phyloP scores from a whole-genome alignment of 2,329 filamentous ascomycete species.

The Metarhizium humberi region DNA sequence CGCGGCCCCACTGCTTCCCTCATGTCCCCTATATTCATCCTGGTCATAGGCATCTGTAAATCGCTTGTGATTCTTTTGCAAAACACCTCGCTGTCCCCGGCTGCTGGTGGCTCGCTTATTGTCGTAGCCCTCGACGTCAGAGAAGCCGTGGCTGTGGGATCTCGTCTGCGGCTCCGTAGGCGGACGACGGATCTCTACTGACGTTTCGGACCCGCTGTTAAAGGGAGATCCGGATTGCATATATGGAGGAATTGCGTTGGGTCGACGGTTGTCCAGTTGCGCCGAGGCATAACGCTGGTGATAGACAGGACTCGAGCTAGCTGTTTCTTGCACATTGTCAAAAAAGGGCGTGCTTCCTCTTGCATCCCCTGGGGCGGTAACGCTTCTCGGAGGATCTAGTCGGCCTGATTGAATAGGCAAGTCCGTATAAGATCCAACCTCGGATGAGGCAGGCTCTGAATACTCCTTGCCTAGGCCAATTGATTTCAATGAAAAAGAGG shows the following conservation, averaged over 20 bases:
- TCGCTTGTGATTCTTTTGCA: slow-evolving; percentile 80
- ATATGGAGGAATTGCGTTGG: slow-evolving; percentile 36
- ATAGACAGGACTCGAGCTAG: slow-evolving; percentile 26
- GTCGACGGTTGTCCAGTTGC: slow-evolving; percentile 28
- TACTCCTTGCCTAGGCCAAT: slow-evolving; percentile 52
- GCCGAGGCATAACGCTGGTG: slow-evolving; percentile 33
- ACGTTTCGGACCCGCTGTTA: slow-evolving; percentile 45
- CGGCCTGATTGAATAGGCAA: slow-evolving; percentile 40
- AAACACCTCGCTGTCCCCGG: slow-evolving; percentile 41
- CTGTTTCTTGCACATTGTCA: slow-evolving; percentile 27
- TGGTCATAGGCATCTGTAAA: slow-evolving; percentile 88
- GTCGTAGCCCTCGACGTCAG: slow-evolving; percentile 33
- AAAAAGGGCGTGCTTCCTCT: slow-evolving; percentile 27
- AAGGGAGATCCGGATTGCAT: slow-evolving; percentile 35
- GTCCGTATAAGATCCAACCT: slow-evolving; percentile 41
- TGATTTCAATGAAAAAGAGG: slow-evolving; percentile 53
- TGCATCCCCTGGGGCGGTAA: slow-evolving; percentile 26
- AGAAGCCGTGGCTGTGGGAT: slow-evolving; percentile 33
- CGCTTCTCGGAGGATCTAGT: slow-evolving; percentile 18
- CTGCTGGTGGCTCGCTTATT: slow-evolving; percentile 27
- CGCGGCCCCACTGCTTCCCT: slow-evolving; percentile 77
- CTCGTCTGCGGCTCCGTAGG: slow-evolving; percentile 29
- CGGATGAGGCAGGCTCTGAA: slow-evolving; percentile 25
- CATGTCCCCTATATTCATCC: slow-evolving; percentile 54
- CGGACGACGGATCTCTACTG: slow-evolving; percentile 37